Base-by-base conservation (phyloP, 148 eudicot genomes). In the Cornus florida region DNA sequence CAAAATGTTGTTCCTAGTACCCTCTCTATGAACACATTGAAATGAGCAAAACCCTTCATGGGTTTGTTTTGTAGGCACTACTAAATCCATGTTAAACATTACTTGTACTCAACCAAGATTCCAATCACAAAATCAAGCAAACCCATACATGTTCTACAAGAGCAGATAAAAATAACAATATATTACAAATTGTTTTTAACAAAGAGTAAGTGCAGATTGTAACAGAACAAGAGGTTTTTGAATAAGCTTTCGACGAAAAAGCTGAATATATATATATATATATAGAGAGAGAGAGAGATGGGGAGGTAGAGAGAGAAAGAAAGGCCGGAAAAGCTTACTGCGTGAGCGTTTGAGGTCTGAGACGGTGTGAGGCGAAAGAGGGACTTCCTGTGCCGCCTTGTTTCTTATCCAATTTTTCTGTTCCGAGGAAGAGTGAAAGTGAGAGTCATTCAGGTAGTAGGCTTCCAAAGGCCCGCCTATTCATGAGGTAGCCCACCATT, bases 11-110 rank as follows among this genome's bases (percentile, higher is more conserved):
- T 59, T 80, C 76, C 84, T 70, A 11, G 69, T 32, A 59, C 67
- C 76, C 48, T 43, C 75, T n/a, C 69, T 28, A 38, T 82, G 80
- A 14, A 78, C 39, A 86, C 73, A 78, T 11, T 84, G 86, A 85
- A 90, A 76, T 70, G 87, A 80, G 81, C 81, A 85, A 83, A 89
- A 88, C 87, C 89, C 88, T 74, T 89, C 86, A 72, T 78, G 89
- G 87, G 88, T 82, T 81, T 83, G 89, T 62, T 82, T 82, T 64
- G 75, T 23, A 56, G 87, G 89, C 31, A 85, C 75, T 59, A 67
- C 50, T 66, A 85, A 75, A 71, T 83, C 91, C 93, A 91, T 90
- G 23, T 41, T 67, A 14, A 16, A 32, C 6, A 72, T 33, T 22
- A 72, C 38, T 69, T 77, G 28, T 31, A 35, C 43, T 46, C 39